A percentile compares a stretch with the other conserved stretches of the same genome.
These are phyloP conservation scores for Heritiera fomes DNA, from an alignment of 345 rosid genomes.

Conservation along the genomic window DNA sequence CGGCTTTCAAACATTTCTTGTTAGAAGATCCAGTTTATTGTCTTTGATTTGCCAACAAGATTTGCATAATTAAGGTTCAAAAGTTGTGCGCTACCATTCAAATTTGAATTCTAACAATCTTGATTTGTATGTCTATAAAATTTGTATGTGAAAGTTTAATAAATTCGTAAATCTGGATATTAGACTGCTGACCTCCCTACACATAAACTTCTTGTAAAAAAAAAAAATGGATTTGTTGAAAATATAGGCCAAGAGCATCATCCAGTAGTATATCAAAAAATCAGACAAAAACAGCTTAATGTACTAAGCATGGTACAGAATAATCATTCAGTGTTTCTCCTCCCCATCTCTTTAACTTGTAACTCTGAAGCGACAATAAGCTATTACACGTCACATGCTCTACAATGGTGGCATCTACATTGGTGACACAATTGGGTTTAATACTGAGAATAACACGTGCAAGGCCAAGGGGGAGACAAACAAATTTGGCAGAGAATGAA, in stretches of 20 bases:
- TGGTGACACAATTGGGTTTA: conserved; percentile 15
- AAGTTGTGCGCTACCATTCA: too few species aligned
- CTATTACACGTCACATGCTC: conserved; percentile 30
- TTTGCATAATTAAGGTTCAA: too few species aligned
- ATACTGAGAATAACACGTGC: conserved; percentile 5
- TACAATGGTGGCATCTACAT: conserved; percentile 32
- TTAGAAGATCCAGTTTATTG: background rate
- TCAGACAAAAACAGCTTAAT: conserved; percentile 9
- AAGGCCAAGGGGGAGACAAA: conserved; percentile 22
- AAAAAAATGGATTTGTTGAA: too few species aligned
- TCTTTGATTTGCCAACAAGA: too few species aligned
- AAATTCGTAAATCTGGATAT: too few species aligned
- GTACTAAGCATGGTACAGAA: conserved; percentile 20
- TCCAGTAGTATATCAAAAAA: background rate
- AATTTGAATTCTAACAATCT: too few species aligned
- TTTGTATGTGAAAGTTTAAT: too few species aligned
- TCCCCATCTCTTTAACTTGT: conserved; percentile 12
- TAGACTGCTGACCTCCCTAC: too few species aligned
- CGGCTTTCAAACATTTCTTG: background rate
- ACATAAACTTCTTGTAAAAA: too few species aligned
- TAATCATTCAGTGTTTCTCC: conserved; percentile 16
- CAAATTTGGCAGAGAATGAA: conserved; percentile 28
- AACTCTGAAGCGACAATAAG: conserved; percentile 19
- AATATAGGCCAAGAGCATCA: background rate
- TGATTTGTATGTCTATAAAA: too few species aligned